These are phyloP conservation scores for Trichothecium sympodiale DNA, from an alignment of 2,329 filamentous ascomycete species.

Conservation along the genomic window DNA sequence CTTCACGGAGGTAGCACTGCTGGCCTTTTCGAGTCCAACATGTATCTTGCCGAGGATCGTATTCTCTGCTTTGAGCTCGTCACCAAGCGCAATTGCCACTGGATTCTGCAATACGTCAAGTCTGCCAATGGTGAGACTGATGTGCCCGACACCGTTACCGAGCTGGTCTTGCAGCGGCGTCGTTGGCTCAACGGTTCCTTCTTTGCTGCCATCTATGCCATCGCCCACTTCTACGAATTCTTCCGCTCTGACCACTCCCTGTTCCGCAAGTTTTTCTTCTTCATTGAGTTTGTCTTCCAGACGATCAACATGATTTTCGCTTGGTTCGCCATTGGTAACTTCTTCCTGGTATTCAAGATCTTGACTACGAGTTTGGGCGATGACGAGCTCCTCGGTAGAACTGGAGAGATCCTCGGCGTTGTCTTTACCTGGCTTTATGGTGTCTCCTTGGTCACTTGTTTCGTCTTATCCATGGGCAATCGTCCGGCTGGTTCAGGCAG, in stretches of 20 bases:
- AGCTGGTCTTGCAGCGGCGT: constrained; percentile 89
- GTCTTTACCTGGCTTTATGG: constrained; percentile 96
- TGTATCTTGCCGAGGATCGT: constrained; percentile 98
- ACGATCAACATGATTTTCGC: constrained; percentile 96
- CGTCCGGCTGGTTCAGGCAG: constrained; percentile 86
- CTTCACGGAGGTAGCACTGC: constrained; percentile 86
- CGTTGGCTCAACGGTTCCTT: constrained; percentile 98
- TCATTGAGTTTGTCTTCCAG: constrained; percentile 90
- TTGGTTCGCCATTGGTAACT: constrained; percentile 97
- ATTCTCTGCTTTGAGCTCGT: constrained; percentile 98
- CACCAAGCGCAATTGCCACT: constrained; percentile 92
- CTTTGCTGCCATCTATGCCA: constrained; percentile 92
- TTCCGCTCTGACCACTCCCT: constrained; percentile 87
- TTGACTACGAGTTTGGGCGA: constrained; percentile 76
- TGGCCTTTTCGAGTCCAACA: constrained; percentile 96
- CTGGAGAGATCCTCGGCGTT: constrained; percentile 71
- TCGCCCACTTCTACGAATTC: constrained; percentile 92
- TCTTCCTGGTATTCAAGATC: constrained; percentile 98
- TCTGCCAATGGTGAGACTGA: constrained; percentile 94
- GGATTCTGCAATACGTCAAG: constrained; percentile 97
- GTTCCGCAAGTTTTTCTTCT: constrained; percentile 77
- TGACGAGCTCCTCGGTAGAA: constrained; percentile 57
- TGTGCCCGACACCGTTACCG: constrained; percentile 86
- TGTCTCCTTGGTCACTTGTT: constrained; percentile 83
- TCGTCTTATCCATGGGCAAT: constrained; percentile 89